Conservation (phyloP, 83 land plant species). For the Diphasiastrum complanatum region DNA sequence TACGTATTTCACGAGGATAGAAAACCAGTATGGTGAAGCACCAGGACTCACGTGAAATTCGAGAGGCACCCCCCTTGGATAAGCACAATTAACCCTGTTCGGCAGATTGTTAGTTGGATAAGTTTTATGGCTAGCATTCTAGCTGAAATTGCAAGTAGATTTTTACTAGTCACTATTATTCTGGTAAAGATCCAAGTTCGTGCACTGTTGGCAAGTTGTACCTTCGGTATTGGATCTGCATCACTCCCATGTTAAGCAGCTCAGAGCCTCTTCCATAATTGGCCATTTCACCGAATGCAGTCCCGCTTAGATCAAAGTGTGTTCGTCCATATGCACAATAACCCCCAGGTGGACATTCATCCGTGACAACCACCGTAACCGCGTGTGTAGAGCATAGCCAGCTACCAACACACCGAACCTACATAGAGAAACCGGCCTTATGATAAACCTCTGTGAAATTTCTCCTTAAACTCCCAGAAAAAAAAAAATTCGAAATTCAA, state of each 20-base stretch:
- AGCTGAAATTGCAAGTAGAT: not conserved
- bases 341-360: constrained; percentile 5
- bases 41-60: constrained; percentile 1
- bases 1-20: not conserved
- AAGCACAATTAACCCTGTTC: not conserved
- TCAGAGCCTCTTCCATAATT: not conserved
- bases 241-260: not conserved
- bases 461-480: too few relatives aligned
- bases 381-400: not conserved
- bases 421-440: too few relatives aligned
- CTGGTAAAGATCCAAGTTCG: not conserved
- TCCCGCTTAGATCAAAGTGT: constrained; percentile 12
- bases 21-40: constrained; percentile 4
- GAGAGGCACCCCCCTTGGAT: not conserved
- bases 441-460: too few relatives aligned
- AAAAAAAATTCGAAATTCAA: too few relatives aligned
- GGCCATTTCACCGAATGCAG: constrained; percentile 11
- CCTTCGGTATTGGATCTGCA: constrained; percentile 7
- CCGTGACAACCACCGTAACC: constrained; percentile 3
- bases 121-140: not conserved
- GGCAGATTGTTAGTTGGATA: not conserved
- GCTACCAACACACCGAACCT: too few relatives aligned
- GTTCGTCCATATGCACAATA: not conserved
- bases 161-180: too few relatives aligned
- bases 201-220: not conserved